Percentiles rank a stretch among this genome's conserved stretches.
Conservation (phyloP, 371 early-diverging fungal genomes). For the Rhizopus microsporus region DNA sequence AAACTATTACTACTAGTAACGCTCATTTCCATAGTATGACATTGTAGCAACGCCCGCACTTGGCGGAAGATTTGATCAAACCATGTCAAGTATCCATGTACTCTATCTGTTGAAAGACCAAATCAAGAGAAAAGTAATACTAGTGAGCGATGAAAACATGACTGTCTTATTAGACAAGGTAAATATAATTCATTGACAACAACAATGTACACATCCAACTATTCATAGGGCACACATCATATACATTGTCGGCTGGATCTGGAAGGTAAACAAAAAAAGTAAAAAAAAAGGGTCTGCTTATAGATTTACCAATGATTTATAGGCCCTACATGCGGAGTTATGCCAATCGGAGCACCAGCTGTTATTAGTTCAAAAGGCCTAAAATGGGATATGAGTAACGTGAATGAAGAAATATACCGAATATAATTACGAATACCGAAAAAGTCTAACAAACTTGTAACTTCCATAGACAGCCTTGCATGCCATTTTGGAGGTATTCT, state of each 20-base stretch:
- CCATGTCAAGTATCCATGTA: constrained; percentile 74
- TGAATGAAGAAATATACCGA: neutral
- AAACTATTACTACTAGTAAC: neutral
- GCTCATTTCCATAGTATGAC: constrained; percentile 38
- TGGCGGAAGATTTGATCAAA: constrained; percentile 91
- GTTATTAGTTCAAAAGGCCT: constrained; percentile 73
- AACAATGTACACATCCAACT: neutral
- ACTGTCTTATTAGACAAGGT: constrained; percentile 72
- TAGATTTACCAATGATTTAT: neutral
- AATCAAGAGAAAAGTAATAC: constrained; percentile 51
- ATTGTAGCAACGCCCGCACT: constrained; percentile 82
- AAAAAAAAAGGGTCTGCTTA: neutral
- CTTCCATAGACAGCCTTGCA: constrained; percentile 4
- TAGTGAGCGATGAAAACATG: constrained; percentile 74
- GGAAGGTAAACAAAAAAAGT: constrained; percentile 54
- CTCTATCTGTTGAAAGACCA: constrained; percentile 57
- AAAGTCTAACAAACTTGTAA: neutral
- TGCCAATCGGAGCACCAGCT: constrained; percentile 76
- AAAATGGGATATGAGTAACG: constrained; percentile 83
- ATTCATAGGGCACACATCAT: constrained; percentile 61
- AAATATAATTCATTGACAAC: constrained; percentile 9
- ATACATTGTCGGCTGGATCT: constrained; percentile 62
- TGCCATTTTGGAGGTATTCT: constrained; percentile 71
- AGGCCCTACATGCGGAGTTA: constrained; percentile 86
- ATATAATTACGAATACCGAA: neutral